Base-by-base conservation (phyloP, 768 basidiomycete genomes). In the Mycena belliarum region DNA sequence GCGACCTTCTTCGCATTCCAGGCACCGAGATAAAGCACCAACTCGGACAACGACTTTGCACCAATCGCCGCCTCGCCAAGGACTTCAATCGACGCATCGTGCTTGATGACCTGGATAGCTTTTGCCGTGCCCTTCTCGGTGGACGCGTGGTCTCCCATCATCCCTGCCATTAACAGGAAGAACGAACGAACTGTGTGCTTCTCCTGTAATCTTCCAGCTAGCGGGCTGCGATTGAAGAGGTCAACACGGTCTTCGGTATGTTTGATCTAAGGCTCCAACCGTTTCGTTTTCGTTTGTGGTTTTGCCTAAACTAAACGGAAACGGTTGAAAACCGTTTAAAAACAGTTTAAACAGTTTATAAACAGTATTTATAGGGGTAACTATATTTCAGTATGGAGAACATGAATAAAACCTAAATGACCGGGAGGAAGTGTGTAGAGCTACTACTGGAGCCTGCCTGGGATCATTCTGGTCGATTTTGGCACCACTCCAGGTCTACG, bases 71-170 rank as follows among this genome's bases (percentile, higher is more conserved):
- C 45, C 26, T 64, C 66, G 12, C 67, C 68, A n/a, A 66, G 56
- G 15, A 57, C 60, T 11, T 37, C 59, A 24, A 21, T 58, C 20
- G 16, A 32, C 42, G 14, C 51, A 1, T 59, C 52, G 24, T 55
- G 23, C 52, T 70, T 69, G 41, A 40, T 48, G 11, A 55, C 62
- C n/a, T 65, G 25, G 29, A 68, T 32, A 9, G 58, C 29, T 1
- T 38, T 32, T 6, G 59, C 64, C 2, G 53, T 55, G 6, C 52
- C 54, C 54, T 72, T 72, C 55, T 70, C 64, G 2, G 35, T 46
- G 2, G 40, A 44, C 12, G 69, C 69, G 46, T 72, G 70, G 46
- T 72, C 70, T 1, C 65, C 60, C 44, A 59, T 59, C 66, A 70
- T 69, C 16, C 66, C 68, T 32, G 55, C 55, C 18, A 68, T 53